These are phyloP conservation scores for Senecio squalidus DNA, from an alignment of 140 eudicot species.

Conservation along the genomic window DNA sequence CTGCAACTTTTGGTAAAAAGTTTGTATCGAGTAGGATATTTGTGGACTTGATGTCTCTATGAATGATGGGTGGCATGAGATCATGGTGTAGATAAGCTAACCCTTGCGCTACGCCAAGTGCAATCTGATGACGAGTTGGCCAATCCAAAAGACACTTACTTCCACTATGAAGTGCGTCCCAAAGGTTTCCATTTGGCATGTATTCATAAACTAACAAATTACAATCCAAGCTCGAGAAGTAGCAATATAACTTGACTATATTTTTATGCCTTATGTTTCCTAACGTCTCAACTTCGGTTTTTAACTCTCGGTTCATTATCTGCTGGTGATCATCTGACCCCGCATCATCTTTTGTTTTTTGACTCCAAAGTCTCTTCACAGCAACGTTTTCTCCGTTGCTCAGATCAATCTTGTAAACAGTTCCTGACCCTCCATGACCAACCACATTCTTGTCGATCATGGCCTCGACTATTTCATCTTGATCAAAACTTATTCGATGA, in stretches of 20 bases:
- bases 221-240: conserved; percentile 65
- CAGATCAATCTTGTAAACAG: conserved; percentile 70
- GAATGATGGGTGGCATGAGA: conserved; percentile 78
- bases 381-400: conserved; percentile 78
- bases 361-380: conserved; percentile 89
- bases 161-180: conserved; percentile 85
- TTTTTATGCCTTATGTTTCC: conserved; percentile 94
- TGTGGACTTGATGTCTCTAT: conserved; percentile 90
- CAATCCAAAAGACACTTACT: conserved; percentile 72
- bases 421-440: conserved; percentile 92
- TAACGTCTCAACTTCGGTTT: conserved; percentile 87
- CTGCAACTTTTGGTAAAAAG: conserved; percentile 81
- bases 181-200: conserved; percentile 92
- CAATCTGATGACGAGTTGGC: conserved; percentile 81
- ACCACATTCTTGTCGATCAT: conserved; percentile 79
- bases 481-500: conserved; percentile 74
- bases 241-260: conserved; percentile 80
- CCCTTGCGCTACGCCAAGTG: conserved; percentile 91
- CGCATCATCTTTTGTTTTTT: conserved; percentile 41
- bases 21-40: conserved; percentile 73
- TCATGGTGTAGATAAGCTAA: conserved; percentile 92
- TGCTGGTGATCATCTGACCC: conserved; percentile 48
- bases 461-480: conserved; percentile 67
- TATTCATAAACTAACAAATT: conserved; percentile 90
- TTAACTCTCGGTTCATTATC: conserved; percentile 54